Percentiles rank a stretch among this genome's conserved stretches.
phyloP scores from a whole-genome alignment of 73 alveolate species.

The Uronychia binucleata region DNA sequence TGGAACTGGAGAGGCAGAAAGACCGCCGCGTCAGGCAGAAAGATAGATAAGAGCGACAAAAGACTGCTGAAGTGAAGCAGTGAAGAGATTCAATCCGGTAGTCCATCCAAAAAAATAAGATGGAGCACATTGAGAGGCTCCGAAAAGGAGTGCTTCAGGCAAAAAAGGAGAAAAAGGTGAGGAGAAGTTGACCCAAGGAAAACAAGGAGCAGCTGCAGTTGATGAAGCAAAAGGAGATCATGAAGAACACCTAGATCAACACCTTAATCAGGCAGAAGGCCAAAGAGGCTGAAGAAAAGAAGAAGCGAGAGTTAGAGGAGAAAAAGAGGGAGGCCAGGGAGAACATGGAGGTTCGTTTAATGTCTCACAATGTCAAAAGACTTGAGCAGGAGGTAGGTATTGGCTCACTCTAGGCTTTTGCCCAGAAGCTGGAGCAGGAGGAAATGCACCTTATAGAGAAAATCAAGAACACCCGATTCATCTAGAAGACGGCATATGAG shows the following conservation, averaged over 20 bases:
- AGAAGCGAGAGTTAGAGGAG: background rate
- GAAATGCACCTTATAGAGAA: constrained; percentile 10
- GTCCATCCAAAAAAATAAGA: background rate
- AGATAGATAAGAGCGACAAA: background rate
- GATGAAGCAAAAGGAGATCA: background rate
- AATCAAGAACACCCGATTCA: constrained; percentile 6
- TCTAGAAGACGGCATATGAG: constrained; percentile 21
- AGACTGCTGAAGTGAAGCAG: background rate
- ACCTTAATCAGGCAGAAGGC: background rate
- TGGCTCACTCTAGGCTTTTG: too few relatives aligned
- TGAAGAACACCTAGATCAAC: background rate
- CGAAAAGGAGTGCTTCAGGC: background rate
- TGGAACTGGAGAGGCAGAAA: background rate
- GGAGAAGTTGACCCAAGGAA: background rate
- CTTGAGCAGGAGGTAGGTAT: background rate
- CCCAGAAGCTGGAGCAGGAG: background rate
- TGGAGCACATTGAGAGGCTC: background rate
- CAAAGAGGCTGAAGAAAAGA: background rate
- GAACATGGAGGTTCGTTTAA: background rate
- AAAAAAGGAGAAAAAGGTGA: background rate
- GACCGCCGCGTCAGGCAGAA: background rate
- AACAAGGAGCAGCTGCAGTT: background rate
- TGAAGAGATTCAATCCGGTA: background rate
- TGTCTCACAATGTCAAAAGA: background rate
- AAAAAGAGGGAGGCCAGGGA: background rate